Base-by-base conservation (phyloP, 2,329 filamentous ascomycete genomes). In the Pyrenochaeta sp. region DNA sequence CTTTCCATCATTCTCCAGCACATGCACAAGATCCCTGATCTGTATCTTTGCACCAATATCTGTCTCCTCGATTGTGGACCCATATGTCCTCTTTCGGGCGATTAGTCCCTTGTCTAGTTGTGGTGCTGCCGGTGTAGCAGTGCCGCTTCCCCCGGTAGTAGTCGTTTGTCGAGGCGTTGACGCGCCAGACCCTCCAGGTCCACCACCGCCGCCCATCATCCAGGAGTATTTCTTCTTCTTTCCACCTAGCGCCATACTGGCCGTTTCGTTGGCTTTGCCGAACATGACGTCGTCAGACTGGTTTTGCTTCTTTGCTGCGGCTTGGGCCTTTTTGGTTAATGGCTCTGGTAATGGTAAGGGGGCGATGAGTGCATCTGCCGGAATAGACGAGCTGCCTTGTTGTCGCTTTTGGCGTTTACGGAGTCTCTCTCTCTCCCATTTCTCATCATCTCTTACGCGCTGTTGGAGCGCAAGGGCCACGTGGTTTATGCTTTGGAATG, bases 271-370 rank as follows among this genome's bases (percentile, higher is more conserved):
- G 21, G 94, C 92, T 58, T 89, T 90, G 18, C 88, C 87, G 61
- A 94, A 92, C 61, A 89, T 90, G 53, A 88, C 88, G 15, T 89
- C 89, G 68, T 96, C 91, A 0, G 87, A 90, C 18, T 88, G 85
- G 64, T 90, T 91, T 3, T 82, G 81, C 54, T 91, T 88, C n/a
- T 87, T 85, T 62, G 89, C 83, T 60, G 88, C 90, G 75, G 89
- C 91, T 71, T 89, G 83, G 73, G 97, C 92, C 78, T 97, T 97
- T 82, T 97, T 97, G 4, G 89, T 90, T 45, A 91, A 83, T 3
- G 87, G 83, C 45, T 71, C 69, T 3, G 71, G 71, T 14, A 68
- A 46, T 31, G 69, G 61, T 7, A 72, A 54, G n/a, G 68, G 63
- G 1, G 63, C 46, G 14, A 52, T 47, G 2, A 72, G 63, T 3